phyloP scores from a whole-genome alignment of 169 alveolate genomes.

The Plasmodium billcollinsi region DNA sequence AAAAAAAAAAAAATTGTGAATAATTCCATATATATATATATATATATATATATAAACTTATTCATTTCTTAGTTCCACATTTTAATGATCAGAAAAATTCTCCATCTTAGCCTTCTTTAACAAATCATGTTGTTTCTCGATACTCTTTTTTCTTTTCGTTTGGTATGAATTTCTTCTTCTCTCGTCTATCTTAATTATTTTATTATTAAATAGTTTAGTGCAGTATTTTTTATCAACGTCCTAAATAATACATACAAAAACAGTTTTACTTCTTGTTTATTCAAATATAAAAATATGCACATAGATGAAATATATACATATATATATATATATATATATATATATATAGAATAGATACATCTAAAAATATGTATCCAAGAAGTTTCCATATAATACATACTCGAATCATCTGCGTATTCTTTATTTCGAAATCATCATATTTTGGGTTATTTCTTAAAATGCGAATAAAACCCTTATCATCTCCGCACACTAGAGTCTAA shows the following conservation, averaged over 20 bases:
- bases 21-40: no score
- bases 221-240: background rate
- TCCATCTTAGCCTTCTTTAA: conserved; percentile 9
- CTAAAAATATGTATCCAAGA: no score
- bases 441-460: conserved; percentile 74
- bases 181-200: conserved; percentile 11
- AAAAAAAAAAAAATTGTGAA: no score
- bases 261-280: no score
- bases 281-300: no score
- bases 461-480: conserved; percentile 54
- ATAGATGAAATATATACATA: background rate
- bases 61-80: background rate
- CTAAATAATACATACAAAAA: background rate
- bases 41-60: no score
- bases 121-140: conserved; percentile 2
- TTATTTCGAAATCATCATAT: conserved; percentile 53
- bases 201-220: background rate
- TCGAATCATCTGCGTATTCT: background rate
- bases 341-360: background rate
- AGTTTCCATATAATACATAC: no score
- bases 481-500: conserved; percentile 71
- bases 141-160: conserved; percentile 37
- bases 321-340: background rate
- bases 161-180: conserved; percentile 6
- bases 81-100: conserved; percentile 6